Evolutionary conservation across 352 stramenopile genomes (phyloP), one percentile per base, ranked within the genome.

Genomic region (Globisporangium takayamanum): DNA sequence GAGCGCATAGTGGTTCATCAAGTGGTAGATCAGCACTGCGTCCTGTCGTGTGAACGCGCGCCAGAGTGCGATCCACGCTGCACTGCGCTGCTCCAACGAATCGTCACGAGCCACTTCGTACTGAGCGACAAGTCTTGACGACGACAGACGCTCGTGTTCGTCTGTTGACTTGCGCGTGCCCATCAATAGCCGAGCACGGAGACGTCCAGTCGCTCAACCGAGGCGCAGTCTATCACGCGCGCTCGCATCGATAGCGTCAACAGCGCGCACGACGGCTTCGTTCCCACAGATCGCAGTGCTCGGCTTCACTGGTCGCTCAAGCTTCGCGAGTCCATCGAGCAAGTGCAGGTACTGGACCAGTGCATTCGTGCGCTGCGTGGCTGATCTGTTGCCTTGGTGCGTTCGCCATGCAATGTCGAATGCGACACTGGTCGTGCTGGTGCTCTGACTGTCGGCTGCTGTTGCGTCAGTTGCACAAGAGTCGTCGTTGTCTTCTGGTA

Each of bases 1-100:
- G 12, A 87, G 58, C 16, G 83, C 80, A 60, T 93, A 93, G 66
- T 93, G 83, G 65, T 93, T 93, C 59, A 78, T 89, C 33, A 91
- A 61, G 59, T 93, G 83, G 62, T 76, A 84, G 25, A 91, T 49
- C 2, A 93, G 54, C 28, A 75, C 70, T 6, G 54, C 62, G 25
- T 54, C 20, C 28, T 59, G 45, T 7, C 48, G 46, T 1, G 45
- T 51, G 54, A 73, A 73, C 3, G 57, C 45, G 0, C 14, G 22
- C 63, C 66, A 75, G 12, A 80, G 48, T 16, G 46, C 33, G 16
- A 26, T 8, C 68, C 72, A 80, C 2, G 36, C 41, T 0, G 37
- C 39, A 5, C 41, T 18, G 33, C 59, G 55, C 20, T 18, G 44
- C 2, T 57, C 63, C 5, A 50, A 33, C 5, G 56, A 62, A 28